These are phyloP conservation scores for Polychaeton citri DNA, from an alignment of 2,329 filamentous ascomycete genomes.

Conservation along the genomic window DNA sequence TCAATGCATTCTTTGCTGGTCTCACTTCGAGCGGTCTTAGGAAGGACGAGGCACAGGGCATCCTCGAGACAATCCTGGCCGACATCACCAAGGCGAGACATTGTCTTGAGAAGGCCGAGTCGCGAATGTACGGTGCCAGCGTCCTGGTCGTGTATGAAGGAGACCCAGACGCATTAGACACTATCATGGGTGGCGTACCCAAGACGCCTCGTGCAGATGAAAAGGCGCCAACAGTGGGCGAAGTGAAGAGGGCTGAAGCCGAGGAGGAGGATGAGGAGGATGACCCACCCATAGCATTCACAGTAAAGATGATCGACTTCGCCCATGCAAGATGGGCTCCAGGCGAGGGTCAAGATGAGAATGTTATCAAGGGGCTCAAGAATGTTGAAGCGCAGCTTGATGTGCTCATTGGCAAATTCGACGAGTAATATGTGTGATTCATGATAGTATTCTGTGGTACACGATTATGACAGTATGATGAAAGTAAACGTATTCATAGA, in stretches of 20 bases:
- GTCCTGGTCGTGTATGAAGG: constrained; percentile 55
- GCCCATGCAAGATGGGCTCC: constrained; percentile 80
- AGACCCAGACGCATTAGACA: constrained; percentile 40
- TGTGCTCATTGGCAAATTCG: constrained; percentile 14
- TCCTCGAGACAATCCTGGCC: constrained; percentile 30
- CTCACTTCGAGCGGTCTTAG: constrained; percentile 26
- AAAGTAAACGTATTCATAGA: no score
- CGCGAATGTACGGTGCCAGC: constrained; percentile 54
- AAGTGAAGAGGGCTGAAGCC: constrained; percentile 26
- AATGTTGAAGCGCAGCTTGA: constrained; percentile 21
- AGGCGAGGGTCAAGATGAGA: constrained; percentile 75
- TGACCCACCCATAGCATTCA: constrained; percentile 52
- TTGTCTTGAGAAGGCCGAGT: constrained; percentile 48
- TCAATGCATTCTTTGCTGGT: constrained; percentile 41
- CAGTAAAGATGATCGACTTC: constrained; percentile 89
- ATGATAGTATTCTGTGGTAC: no score
- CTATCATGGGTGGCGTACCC: constrained; percentile 30
- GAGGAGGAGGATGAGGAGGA: constrained; percentile 42
- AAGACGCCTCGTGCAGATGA: constrained; percentile 19
- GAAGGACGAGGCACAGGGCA: constrained; percentile 19
- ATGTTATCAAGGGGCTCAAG: constrained; percentile 59
- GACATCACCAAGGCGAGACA: constrained; percentile 32
- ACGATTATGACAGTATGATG: no score
- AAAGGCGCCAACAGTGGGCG: constrained; percentile 7
- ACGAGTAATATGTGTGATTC: no score